Base-by-base conservation (phyloP, 1,284 basidiomycete genomes). In the Peniophora sp. region DNA sequence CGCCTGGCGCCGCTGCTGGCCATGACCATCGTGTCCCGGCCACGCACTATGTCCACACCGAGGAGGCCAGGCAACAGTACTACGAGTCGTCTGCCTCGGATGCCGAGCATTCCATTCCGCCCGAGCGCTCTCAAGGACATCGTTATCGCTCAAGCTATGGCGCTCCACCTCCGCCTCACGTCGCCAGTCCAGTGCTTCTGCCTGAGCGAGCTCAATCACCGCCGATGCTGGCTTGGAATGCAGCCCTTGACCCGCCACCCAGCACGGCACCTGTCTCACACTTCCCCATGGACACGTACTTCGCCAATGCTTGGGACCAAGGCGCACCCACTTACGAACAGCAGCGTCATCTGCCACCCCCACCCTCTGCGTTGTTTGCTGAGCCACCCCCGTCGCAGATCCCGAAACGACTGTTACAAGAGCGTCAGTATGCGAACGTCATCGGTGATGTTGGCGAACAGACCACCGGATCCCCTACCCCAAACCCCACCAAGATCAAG, bases 401-500 rank as follows among this genome's bases (percentile, higher is more conserved):
- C 50, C 85, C 85, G n/a, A 72, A 77, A 52, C 67, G 72, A 39
- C 68, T 84, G 41, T 64, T 79, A 18, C 73, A 69, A 27, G 78
- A 85, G 64, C 82, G 83, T 1, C 75, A 83, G 58, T 79, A 88
- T 64, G 69, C 74, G 47, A 74, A 78, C 62, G 76, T 86, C 42
- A 78, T 75, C 15, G 76, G 79, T 35, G 55, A 61, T 51, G 65
- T 63, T 27, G 53, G 56, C 48, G 62, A 53, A 50, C 52, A 56
- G 39, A 48, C 56, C 15, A 52, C 69, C 15, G 27, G 27, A 32
- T 32, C 27, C 6, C 76, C 78, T 9, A 75, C 72, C 51, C 92
- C 94, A 1, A 86, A 95, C 62, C 76, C 72, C 15, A 69, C 67
- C 24, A 88, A 88, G 58, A 79, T 95, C 24, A 84, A 85, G 57